Base-by-base conservation (phyloP, 2,329 filamentous ascomycete genomes). In the Verticillium nonalfalfae region DNA sequence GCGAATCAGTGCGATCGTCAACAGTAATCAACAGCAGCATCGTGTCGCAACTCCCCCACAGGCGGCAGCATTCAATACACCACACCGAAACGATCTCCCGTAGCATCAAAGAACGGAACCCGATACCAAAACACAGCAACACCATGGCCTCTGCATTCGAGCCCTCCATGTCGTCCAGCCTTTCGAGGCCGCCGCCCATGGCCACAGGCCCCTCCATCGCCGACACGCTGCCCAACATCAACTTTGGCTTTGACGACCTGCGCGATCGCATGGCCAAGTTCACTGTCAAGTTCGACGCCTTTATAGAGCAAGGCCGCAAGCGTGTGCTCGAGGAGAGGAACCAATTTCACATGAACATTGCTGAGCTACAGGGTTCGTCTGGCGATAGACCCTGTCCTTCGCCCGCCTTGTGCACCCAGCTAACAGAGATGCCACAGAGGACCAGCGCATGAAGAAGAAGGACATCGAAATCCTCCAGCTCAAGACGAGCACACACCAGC, bases 241-340 rank as follows among this genome's bases (percentile, higher is more conserved):
- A 97, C 76, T 98, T 99, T 74, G 93, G 93, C 62, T 98, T 98
- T 75, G 93, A 98, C 69, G 92, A 97, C 68, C 78, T 99, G 72
- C 93, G 94, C 76, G 92, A 94, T 70, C 90, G 93, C 76, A 98
- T 99, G 95, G 85, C 89, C 60, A 91, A 90, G 65, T 99, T 99
- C 74, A 97, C 90, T 0, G 84, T 86, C 9, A 90, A 87, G 68
- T 99, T 99, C 69, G 95, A 99, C 72, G 87, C 88, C 0, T 98
- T 97, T 69, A 97, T 99, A 65, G 94, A 97, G 71, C 88, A 91
- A 66, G 93, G 93, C 0, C 85, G 94, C 58, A 96, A 96, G 75
- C 86, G 91, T 59, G 91, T 98, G 0, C 75, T 98, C 7, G 93
- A 97, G 70, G 93, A 98, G 79, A 87, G 93, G 71, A 98, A 97